Evolutionary conservation across 495 filamentous ascomycete species (phyloP).

Genomic region (Hypoxylon crocopeplum): DNA sequence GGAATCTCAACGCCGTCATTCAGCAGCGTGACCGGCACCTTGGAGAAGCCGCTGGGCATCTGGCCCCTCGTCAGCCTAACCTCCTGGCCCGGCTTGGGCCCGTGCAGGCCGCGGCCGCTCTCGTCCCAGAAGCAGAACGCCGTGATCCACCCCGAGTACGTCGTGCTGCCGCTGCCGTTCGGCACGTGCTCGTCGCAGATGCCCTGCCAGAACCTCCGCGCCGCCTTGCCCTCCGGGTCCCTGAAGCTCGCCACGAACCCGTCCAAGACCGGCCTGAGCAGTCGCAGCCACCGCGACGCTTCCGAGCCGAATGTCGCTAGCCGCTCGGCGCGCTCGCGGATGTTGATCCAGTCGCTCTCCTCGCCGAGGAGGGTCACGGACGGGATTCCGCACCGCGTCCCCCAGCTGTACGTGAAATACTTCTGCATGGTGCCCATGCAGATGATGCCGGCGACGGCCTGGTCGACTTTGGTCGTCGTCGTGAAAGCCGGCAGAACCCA

Average conservation of each 20-base stretch:
- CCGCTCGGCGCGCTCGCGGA: conserved; percentile 41
- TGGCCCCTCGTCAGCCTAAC: conserved; percentile 37
- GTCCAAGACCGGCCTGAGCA: conserved; percentile 43
- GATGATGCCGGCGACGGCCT: conserved; percentile 49
- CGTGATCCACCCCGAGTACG: conserved; percentile 52
- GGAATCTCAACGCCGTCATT: conserved; percentile 38
- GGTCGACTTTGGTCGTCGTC: conserved; percentile 52
- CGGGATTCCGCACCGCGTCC: conserved; percentile 50
- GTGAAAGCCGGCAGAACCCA: conserved; percentile 56
- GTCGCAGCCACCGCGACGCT: conserved; percentile 39
- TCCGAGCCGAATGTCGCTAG: conserved; percentile 44
- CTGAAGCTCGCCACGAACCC: conserved; percentile 45
- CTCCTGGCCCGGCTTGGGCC: conserved; percentile 19
- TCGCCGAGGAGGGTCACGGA: conserved; percentile 51
- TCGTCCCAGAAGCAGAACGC: conserved; percentile 54
- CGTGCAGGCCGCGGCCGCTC: conserved; percentile 45
- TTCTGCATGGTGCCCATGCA: conserved; percentile 57
- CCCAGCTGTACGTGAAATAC: conserved; percentile 52
- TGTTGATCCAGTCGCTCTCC: conserved; percentile 47
- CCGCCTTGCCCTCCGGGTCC: conserved; percentile 35
- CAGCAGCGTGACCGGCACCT: conserved; percentile 45
- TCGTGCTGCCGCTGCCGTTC: conserved; percentile 45
- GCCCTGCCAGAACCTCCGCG: conserved; percentile 45
- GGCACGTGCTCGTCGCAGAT: conserved; percentile 41
- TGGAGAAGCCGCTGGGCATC: conserved; percentile 48